These are phyloP conservation scores for Rhizopus delemar DNA, from an alignment of 371 early-diverging fungal genomes.

Conservation along the genomic window DNA sequence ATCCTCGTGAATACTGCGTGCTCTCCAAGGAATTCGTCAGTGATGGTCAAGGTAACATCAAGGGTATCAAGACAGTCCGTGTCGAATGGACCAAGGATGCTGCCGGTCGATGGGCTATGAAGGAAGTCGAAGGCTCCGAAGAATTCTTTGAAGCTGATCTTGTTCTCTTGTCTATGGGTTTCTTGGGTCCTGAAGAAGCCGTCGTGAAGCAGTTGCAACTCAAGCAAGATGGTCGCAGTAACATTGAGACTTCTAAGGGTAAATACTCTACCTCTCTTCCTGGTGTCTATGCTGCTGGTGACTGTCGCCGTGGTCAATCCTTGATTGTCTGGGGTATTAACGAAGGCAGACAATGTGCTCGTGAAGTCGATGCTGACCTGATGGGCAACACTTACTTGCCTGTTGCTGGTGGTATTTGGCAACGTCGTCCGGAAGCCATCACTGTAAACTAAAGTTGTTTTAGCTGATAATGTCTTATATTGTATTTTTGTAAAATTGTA, in stretches of 20 bases:
- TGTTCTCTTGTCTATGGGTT: constrained; percentile 94
- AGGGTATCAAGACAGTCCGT: constrained; percentile 90
- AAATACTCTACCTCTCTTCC: constrained; percentile 76
- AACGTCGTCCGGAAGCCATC: constrained; percentile 36
- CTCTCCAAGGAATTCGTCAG: constrained; percentile 93
- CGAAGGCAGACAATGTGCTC: constrained; percentile 94
- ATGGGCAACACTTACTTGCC: constrained; percentile 73
- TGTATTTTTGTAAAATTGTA: background rate
- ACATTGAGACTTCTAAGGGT: constrained; percentile 80
- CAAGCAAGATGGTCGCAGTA: constrained; percentile 73
- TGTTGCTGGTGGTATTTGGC: constrained; percentile 68
- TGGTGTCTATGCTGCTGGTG: constrained; percentile 94
- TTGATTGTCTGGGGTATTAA: constrained; percentile 97
- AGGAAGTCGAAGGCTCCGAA: constrained; percentile 81
- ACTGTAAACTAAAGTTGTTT: background rate
- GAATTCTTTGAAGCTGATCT: constrained; percentile 86
- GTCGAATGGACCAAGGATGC: constrained; percentile 91
- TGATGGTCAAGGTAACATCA: constrained; percentile 78
- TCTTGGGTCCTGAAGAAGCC: constrained; percentile 92
- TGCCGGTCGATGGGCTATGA: constrained; percentile 85
- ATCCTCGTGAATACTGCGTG: constrained; percentile 93
- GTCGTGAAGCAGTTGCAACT: constrained; percentile 77
- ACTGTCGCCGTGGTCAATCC: constrained; percentile 94
- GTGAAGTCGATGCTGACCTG: constrained; percentile 86
- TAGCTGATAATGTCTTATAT: background rate